Conservation (phyloP, 352 stramenopile genomes). For the Globisporangium cederbergense region DNA sequence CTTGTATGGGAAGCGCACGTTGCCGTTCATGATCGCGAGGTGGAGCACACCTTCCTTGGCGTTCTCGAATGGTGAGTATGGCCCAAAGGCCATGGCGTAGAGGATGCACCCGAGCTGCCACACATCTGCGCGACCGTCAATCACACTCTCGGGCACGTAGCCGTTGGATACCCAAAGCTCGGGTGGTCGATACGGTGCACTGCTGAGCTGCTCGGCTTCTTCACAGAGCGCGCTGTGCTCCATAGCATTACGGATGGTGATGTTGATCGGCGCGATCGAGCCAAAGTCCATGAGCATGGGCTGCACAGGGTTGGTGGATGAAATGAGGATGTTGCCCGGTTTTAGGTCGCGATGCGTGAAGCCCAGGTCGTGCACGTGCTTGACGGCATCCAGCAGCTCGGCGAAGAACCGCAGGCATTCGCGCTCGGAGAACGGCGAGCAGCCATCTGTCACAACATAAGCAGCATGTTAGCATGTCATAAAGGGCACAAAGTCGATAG, state of each 20-base stretch:
- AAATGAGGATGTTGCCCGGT: conserved; percentile 69
- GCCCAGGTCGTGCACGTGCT: conserved; percentile 47
- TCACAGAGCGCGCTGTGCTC: conserved; percentile 76
- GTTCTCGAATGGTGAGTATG: conserved; percentile 88
- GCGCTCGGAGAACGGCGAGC: conserved; percentile 36
- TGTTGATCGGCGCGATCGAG: conserved; percentile 43
- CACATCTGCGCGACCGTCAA: conserved; percentile 82
- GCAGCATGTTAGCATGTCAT: not conserved
- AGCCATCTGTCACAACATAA: not conserved
- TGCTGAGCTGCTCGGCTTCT: conserved; percentile 73
- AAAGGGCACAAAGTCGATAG: not conserved
- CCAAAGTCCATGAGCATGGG: conserved; percentile 81
- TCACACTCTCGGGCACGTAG: conserved; percentile 15
- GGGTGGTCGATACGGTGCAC: conserved; percentile 87
- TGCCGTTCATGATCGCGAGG: conserved; percentile 65
- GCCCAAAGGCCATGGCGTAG: conserved; percentile 90
- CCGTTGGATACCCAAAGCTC: conserved; percentile 82
- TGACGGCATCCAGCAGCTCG: conserved; percentile 50
- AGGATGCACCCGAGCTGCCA: conserved; percentile 90
- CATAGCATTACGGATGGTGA: conserved; percentile 24
- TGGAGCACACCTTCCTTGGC: conserved; percentile 41
- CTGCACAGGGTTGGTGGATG: conserved; percentile 28
- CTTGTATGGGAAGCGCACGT: conserved; percentile 48
- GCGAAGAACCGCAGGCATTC: conserved; percentile 52
- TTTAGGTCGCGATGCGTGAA: conserved; percentile 80